Evolutionary conservation across 2,329 filamentous ascomycete genomes (phyloP).

Genomic region (Parastagonospora avenae): DNA sequence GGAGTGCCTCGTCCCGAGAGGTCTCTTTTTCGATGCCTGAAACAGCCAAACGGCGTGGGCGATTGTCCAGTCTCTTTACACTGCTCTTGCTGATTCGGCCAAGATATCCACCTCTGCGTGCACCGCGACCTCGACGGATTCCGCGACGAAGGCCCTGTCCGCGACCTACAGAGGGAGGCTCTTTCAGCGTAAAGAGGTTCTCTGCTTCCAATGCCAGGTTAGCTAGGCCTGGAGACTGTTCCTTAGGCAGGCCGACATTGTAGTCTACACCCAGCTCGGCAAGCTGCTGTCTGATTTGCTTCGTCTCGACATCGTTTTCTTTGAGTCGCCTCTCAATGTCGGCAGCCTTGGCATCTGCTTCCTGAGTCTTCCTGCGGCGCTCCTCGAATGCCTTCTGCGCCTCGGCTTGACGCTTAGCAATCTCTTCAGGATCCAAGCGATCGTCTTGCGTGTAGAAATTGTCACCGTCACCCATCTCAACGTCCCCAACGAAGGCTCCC

Average conservation of each 20-base stretch:
- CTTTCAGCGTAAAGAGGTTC: conserved; percentile 68
- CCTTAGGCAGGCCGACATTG: conserved; percentile 11
- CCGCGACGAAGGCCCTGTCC: conserved; percentile 32
- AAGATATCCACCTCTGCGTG: conserved; percentile 34
- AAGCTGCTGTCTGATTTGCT: conserved; percentile 65
- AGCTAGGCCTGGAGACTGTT: conserved; percentile 23
- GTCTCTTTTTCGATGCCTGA: conserved; percentile 67
- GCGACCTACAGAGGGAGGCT: conserved; percentile 13
- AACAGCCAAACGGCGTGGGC: conserved; percentile 71
- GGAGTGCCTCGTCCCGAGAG: conserved; percentile 68
- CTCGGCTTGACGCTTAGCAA: conserved; percentile 71
- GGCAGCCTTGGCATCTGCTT: conserved; percentile 65
- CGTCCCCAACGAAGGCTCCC: conserved; percentile 14
- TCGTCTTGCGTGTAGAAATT: conserved; percentile 28
- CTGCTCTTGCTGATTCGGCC: conserved; percentile 52
- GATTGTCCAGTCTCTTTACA: conserved; percentile 73
- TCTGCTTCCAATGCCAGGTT: conserved; percentile 58
- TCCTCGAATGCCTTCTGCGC: conserved; percentile 73
- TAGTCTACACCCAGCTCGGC: conserved; percentile 52
- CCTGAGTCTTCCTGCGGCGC: conserved; percentile 65
- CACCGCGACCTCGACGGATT: conserved; percentile 43
- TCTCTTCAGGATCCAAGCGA: conserved; percentile 71
- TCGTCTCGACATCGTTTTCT: conserved; percentile 68
- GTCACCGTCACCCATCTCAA: conserved; percentile 21
- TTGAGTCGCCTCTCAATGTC: conserved; percentile 69